Base-by-base conservation (phyloP, 1,139 yeast genomes). In the Suhomyces coccinellae region DNA sequence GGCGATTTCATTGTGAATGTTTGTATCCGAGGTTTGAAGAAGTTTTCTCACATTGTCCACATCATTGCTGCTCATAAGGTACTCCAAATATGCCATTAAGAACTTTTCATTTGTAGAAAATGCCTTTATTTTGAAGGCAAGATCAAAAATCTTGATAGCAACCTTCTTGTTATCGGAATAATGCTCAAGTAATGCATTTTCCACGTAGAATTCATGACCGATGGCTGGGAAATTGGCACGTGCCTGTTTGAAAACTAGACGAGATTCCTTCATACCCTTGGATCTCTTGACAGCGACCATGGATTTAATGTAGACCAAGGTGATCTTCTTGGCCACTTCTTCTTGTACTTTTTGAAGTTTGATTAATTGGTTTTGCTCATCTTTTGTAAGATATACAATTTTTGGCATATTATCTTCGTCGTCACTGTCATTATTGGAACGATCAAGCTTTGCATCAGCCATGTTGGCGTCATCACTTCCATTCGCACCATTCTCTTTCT, bases 141-240 rank as follows among this genome's bases (percentile, higher is more conserved):
- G 67, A 52, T 87, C 95, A 63, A 89, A 85, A 33, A 91, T 84
- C 59, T 85, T 85, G 43, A 79, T 71, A 0, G 97, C 93, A 34
- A 87, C 82, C 44, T 82, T 84, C 41, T 77, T 72, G 51, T 85
- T 76, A 47, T 77, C 78, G 36, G 85, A 79, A 56, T 83, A 83
- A 56, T 81, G 83, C 61, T 93, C 99, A 72, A 91, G 75, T 59
- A 82, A 73, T 0, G 97, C 96, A 55, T 88, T 85, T 44, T 88
- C 95, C 24, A 85, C 83, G 62, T 79, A 93, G 28, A 93, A 77
- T 53, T 87, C 89, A 67, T 82, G 82, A 0, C 95, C 85, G 38
- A 87, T 66, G 10, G 70, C 65, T 27, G 73, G 71, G 52, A 77
- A 75, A 48, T 60, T 65, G 54, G 79, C 76, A 46, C 80, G 67